These are phyloP conservation scores for Lachnum nothofagi DNA, from an alignment of 2,329 filamentous ascomycete genomes.

Conservation along the genomic window DNA sequence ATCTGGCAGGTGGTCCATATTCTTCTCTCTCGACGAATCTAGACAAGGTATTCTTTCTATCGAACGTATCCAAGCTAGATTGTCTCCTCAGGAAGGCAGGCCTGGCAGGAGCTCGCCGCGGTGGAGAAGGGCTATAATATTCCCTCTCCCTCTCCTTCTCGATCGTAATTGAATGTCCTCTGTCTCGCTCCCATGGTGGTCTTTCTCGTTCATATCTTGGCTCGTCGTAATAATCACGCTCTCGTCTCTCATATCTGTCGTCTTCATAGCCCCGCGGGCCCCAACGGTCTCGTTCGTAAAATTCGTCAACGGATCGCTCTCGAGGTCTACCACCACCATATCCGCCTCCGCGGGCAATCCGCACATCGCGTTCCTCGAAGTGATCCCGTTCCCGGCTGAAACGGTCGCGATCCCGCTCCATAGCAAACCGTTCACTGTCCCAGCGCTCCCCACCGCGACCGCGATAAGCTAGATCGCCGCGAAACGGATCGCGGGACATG, in stretches of 20 bases:
- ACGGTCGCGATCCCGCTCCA: conserved; percentile 42
- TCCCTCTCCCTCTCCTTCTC: conserved; percentile 29
- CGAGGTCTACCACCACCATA: conserved; percentile 36
- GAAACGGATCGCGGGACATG: conserved; percentile 33
- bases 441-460: conserved; percentile 37
- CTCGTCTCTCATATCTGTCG: conserved; percentile 35
- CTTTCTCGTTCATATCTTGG: conserved; percentile 49
- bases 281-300: conserved; percentile 47
- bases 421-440: conserved; percentile 51
- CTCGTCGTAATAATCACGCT: conserved; percentile 39
- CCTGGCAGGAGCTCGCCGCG: conserved; percentile 41
- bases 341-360: conserved; percentile 38
- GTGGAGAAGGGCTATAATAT: conserved; percentile 24
- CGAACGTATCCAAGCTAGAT: conserved; percentile 85
- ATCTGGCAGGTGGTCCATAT: conserved; percentile 53
- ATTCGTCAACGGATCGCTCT: conserved; percentile 46
- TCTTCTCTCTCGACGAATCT: conserved; percentile 53
- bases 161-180: conserved; percentile 22
- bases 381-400: conserved; percentile 33
- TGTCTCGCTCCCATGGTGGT: conserved; percentile 32
- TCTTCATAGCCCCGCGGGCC: conserved; percentile 30
- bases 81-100: conserved; percentile 72
- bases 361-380: conserved; percentile 47
- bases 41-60: conserved; percentile 59
- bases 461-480: conserved; percentile 35